A percentile compares a stretch with the other conserved stretches of the same genome.
Conservation (phyloP, 768 basidiomycete species). For the Amyloporia xantha region DNA sequence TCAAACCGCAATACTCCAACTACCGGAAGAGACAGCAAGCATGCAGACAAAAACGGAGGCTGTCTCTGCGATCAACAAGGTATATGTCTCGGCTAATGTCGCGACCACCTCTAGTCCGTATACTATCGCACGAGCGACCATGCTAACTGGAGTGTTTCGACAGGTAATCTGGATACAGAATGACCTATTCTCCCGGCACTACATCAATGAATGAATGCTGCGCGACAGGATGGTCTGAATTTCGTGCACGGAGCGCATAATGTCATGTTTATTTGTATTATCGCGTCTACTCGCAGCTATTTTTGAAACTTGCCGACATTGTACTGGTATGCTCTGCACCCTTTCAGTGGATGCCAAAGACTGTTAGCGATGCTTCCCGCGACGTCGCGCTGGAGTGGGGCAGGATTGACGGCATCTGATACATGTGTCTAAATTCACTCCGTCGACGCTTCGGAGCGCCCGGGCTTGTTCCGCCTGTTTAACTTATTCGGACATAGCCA, state of each 20-base stretch:
- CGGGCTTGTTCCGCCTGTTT: neutral
- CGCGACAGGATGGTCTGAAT: neutral
- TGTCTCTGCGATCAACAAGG: conserved; percentile 39
- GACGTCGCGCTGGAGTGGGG: no score
- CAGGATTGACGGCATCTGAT: no score
- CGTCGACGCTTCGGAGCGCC: neutral
- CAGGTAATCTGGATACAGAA: conserved; percentile 48
- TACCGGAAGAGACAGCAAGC: conserved; percentile 30
- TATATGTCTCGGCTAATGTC: conserved; percentile 17
- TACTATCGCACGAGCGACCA: no score
- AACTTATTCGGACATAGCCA: neutral
- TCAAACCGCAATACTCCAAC: conserved; percentile 33
- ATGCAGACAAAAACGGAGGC: conserved; percentile 34
- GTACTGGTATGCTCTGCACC: no score
- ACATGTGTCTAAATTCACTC: no score
- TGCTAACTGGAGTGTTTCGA: neutral
- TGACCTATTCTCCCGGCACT: conserved; percentile 39
- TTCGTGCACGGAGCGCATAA: neutral
- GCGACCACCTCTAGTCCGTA: no score
- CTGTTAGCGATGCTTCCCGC: no score
- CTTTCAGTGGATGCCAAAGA: no score
- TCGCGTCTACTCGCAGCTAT: no score
- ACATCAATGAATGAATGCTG: conserved; percentile 26
- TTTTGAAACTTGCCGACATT: no score
- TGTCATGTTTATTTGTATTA: no score